These are phyloP conservation scores for Ustilago bromivora DNA, from an alignment of 1,284 basidiomycete species.

Conservation along the genomic window DNA sequence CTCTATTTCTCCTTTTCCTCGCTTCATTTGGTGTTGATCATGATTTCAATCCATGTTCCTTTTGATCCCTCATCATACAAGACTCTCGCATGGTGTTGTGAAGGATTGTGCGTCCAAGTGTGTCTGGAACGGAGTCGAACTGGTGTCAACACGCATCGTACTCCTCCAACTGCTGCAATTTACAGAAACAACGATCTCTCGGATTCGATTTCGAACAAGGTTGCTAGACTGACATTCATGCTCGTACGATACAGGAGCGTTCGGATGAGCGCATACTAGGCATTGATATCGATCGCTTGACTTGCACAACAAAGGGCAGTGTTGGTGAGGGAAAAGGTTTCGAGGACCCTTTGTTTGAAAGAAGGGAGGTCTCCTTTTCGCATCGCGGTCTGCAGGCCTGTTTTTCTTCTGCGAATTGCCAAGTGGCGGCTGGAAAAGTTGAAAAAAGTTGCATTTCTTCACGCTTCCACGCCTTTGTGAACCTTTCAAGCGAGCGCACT, in stretches of 20 bases:
- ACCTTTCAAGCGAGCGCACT: slow-evolving; percentile 12
- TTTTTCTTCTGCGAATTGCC: neutral
- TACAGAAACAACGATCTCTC: no score
- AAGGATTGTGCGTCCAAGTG: no score
- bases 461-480: slow-evolving; percentile 13
- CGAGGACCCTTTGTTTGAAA: neutral
- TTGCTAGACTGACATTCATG: no score
- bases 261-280: no score
- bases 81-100: no score
- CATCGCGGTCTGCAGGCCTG: neutral
- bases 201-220: no score
- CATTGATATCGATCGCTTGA: neutral
- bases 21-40: no score
- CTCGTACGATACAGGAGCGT: no score
- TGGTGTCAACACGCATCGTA: neutral
- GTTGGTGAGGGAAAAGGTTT: neutral
- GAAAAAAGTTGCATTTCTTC: slow-evolving; percentile 18
- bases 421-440: neutral
- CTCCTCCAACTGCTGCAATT: no score
- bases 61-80: no score
- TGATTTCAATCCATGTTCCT: neutral
- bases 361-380: neutral
- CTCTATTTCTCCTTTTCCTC: no score
- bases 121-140: no score
- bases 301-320: neutral